Conservation (phyloP, 129 eudicot species). For the Ambrosia trifida region DNA sequence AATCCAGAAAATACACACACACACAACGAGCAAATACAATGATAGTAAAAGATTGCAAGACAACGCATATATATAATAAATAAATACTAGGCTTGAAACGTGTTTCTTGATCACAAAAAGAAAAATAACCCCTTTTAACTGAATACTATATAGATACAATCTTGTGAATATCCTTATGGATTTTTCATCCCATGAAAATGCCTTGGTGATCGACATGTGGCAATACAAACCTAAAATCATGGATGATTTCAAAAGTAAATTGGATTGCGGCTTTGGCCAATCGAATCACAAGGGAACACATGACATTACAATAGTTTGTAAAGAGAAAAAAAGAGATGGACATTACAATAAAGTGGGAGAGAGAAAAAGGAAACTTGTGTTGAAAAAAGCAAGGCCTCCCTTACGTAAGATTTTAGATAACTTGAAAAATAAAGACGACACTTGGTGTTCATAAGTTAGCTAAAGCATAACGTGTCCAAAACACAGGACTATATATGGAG, state of each 20-base stretch:
- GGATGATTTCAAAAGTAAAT: slow-evolving; percentile 21
- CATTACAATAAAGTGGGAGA: not conserved
- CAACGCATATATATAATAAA: not conserved
- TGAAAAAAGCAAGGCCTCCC: not conserved
- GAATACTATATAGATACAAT: slow-evolving; percentile 8
- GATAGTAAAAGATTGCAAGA: slow-evolving; percentile 14
- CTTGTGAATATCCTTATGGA: slow-evolving; percentile 12
- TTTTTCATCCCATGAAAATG: slow-evolving; percentile 19
- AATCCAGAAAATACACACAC: not conserved
- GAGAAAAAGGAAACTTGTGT: slow-evolving; percentile 8
- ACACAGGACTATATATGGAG: not conserved
- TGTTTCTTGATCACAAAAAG: slow-evolving; percentile 13
- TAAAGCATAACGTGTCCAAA: slow-evolving; percentile 21
- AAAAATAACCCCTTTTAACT: not conserved
- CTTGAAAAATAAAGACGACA: not conserved
- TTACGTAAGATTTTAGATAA: too few species aligned
- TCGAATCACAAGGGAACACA: slow-evolving; percentile 36
- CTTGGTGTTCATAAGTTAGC: slow-evolving; percentile 22
- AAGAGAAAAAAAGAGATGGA: not conserved
- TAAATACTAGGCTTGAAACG: not conserved
- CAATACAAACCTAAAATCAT: not conserved
- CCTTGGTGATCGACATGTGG: slow-evolving; percentile 34
- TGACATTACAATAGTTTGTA: not conserved
- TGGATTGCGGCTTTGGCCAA: slow-evolving; percentile 28
- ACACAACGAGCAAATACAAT: not conserved